Percentiles rank a stretch among this genome's conserved stretches.
These are phyloP conservation scores for Suhomyces faveliae DNA, from an alignment of 805 yeast genomes.

Conservation along the genomic window DNA sequence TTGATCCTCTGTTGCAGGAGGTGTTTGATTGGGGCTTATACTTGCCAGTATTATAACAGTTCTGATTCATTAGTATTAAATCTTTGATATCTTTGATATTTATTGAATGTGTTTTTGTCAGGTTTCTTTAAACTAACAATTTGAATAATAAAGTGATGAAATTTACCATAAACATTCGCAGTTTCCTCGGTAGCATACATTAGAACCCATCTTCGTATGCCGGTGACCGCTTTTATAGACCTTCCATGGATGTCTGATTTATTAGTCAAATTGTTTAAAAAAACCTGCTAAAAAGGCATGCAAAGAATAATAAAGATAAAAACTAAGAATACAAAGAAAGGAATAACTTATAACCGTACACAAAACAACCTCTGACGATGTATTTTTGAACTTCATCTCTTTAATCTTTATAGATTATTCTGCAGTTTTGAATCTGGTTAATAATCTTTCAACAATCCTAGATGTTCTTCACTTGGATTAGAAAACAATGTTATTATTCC, in stretches of 20 bases:
- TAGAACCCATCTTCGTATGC: conserved; percentile 79
- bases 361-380: no score
- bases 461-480: no score
- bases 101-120: conserved; percentile 7
- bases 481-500: no score
- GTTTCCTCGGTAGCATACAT: conserved; percentile 93
- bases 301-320: not conserved
- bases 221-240: conserved; percentile 79
- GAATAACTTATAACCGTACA: no score
- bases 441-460: no score
- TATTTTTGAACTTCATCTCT: no score
- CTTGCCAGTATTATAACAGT: conserved; percentile 80
- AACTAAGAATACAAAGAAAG: no score
- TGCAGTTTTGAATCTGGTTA: no score
- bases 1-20: conserved; percentile 39
- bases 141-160: conserved; percentile 59
- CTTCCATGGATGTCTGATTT: conserved; percentile 94
- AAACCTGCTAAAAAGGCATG: conserved; percentile 6
- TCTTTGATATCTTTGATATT: conserved; percentile 3
- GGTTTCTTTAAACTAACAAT: conserved; percentile 11
- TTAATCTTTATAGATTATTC: no score
- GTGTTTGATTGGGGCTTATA: conserved; percentile 57
- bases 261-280: conserved; percentile 1
- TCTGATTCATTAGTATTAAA: conserved; percentile 48
- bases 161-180: conserved; percentile 82